Percentiles rank a stretch among this genome's conserved stretches.
These are phyloP conservation scores for Pseudophaeomoniella oleicola DNA, from an alignment of 2,329 filamentous ascomycete species.

Conservation along the genomic window DNA sequence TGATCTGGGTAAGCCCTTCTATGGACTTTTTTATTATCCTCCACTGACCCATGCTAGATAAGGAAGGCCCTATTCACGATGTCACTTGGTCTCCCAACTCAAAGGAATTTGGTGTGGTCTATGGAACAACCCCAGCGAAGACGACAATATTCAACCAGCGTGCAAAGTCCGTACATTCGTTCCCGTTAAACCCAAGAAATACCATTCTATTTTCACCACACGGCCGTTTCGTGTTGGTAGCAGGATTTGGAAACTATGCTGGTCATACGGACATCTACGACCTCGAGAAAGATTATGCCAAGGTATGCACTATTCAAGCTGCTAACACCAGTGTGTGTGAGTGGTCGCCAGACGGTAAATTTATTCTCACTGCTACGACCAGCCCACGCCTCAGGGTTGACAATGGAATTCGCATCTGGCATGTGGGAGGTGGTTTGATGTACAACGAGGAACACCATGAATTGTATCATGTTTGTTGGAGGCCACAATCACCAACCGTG, in stretches of 20 bases:
- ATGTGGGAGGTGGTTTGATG: conserved; percentile 75
- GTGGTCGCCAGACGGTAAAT: conserved; percentile 92
- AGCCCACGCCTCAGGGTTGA: conserved; percentile 90
- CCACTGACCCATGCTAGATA: conserved; percentile 42
- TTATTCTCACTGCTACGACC: conserved; percentile 94
- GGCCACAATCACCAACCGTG: conserved; percentile 52
- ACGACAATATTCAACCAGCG: conserved; percentile 93
- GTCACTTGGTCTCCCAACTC: conserved; percentile 97
- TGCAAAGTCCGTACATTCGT: conserved; percentile 68
- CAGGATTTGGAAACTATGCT: conserved; percentile 92
- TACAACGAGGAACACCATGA: conserved; percentile 93
- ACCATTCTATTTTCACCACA: conserved; percentile 91
- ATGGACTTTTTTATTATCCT: background rate
- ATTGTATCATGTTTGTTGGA: conserved; percentile 81
- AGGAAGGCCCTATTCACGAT: conserved; percentile 95
- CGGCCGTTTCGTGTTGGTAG: conserved; percentile 82
- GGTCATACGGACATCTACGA: conserved; percentile 98
- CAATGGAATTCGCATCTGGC: conserved; percentile 92
- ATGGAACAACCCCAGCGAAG: conserved; percentile 98
- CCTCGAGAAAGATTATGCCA: conserved; percentile 81
- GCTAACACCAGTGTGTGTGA: conserved; percentile 92
- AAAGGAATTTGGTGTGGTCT: conserved; percentile 93
- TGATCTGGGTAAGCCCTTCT: conserved; percentile 44
- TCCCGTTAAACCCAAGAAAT: conserved; percentile 78
- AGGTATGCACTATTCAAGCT: conserved; percentile 86